Conservation (phyloP, 148 eudicot species). For the Polygonum maritimum region DNA sequence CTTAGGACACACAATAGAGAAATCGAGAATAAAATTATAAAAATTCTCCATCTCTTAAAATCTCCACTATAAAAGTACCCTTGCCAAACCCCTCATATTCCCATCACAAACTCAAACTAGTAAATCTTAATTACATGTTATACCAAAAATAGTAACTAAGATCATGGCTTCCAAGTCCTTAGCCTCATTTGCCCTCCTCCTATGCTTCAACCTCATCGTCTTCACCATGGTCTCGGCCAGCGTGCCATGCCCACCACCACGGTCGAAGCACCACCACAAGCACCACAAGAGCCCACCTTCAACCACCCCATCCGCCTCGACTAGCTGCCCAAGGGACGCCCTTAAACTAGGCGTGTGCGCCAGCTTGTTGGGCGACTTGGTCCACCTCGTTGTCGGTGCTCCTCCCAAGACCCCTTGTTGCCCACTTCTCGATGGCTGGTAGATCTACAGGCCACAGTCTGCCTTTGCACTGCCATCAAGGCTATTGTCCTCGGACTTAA, state of each 20-base stretch:
- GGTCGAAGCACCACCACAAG: constrained; percentile 3
- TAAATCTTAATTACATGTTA: background rate
- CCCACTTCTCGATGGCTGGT: background rate
- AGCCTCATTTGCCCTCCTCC: background rate
- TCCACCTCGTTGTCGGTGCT: background rate
- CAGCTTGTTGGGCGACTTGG: background rate
- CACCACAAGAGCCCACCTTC: background rate
- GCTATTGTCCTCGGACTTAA: background rate
- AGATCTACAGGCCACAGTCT: background rate
- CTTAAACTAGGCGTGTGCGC: background rate
- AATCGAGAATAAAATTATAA: too few relatives aligned
- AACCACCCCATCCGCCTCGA: background rate
- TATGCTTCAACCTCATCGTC: background rate
- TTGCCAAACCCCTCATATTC: background rate
- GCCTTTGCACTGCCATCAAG: constrained; percentile 1
- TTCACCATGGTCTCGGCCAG: background rate
- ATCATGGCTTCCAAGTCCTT: constrained; percentile 1
- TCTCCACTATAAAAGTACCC: background rate
- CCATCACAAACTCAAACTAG: background rate
- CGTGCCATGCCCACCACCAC: background rate
- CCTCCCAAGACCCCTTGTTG: constrained; percentile 4
- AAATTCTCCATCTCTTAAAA: background rate
- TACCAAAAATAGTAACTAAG: background rate
- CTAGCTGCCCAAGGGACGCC: background rate
- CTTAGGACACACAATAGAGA: too few relatives aligned